Evolutionary conservation across 208 protist species (phyloP), one percentile per base, ranked within the genome.

Genomic region (Sergeia podlipaevii): DNA sequence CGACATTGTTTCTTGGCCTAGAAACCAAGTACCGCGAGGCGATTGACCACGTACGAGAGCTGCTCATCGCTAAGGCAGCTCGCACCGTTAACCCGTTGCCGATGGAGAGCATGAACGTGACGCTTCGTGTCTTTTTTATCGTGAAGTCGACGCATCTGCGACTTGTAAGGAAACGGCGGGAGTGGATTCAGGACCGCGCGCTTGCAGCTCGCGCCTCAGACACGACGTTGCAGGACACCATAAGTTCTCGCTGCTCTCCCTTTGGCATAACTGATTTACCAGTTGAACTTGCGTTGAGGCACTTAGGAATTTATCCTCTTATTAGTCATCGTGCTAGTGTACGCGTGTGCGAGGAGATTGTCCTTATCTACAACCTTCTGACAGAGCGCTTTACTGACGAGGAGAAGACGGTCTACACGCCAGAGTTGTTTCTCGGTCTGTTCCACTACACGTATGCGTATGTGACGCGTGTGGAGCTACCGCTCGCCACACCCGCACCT

Each of bases 101-200:
- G 20, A 44, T 92, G 7, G 80, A 92, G 34, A 69, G 89, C 46
- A 70, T 69, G 7, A 60, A 65, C 15, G 70, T 92, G 65, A 73
- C 78, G 21, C 69, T 84, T 41, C 80, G 85, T 0, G 67, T 92
- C 11, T 92, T 89, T 53, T 66, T 87, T 29, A 83, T 88, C 39
- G 68, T 89, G 8, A 58, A 70, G 43, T 75, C 58, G 5, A 89
- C 73, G 24, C 77, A 91, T 44, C 66, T 73, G 11, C 65, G 71
- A 17, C 71, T 87, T 17, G 59, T 49, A 71, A n/a, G 49, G 49
- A 18, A 70, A 57, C 41, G 13, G 39, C 0, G 42, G 41, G 11
- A 33, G 24, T 18, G 4, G 21, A 26, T 32, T 38, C 23, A 62
- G 23, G 46, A 4, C 42, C 58, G 11, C 29, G 52, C 6, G 32